Conservation (phyloP, 768 basidiomycete species). For the Vishniacozyma victoriae region DNA sequence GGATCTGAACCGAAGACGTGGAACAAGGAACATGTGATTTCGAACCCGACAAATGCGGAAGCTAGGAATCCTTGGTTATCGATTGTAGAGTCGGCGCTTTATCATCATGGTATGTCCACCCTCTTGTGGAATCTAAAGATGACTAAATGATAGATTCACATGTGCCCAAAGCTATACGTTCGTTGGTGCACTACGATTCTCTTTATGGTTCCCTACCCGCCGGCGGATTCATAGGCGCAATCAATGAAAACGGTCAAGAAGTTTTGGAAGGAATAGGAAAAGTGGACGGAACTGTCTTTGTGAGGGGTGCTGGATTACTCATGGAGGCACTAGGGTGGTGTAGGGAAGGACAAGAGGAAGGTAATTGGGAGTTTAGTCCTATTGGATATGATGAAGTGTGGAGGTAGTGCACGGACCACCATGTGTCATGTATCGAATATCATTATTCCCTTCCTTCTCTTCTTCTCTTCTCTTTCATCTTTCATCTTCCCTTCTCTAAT, state of each 20-base stretch:
- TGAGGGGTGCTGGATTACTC: constrained; percentile 27
- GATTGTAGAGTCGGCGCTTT: constrained; percentile 21
- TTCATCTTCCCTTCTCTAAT: too few relatives aligned
- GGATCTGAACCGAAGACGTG: constrained; percentile 3
- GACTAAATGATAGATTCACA: constrained; percentile 28
- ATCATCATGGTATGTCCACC: constrained; percentile 21
- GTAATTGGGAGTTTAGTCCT: constrained; percentile 23
- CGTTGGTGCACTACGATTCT: constrained; percentile 16
- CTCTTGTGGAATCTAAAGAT: background rate
- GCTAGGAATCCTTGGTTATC: constrained; percentile 26
- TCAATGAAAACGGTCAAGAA: constrained; percentile 14
- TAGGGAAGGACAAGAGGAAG: constrained; percentile 23
- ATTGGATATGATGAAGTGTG: constrained; percentile 36
- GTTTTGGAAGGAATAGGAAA: constrained; percentile 18
- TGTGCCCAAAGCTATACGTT: constrained; percentile 31
- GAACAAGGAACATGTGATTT: constrained; percentile 1
- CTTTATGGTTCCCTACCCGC: constrained; percentile 16
- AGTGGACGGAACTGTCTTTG: constrained; percentile 28
- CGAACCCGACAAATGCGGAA: constrained; percentile 9
- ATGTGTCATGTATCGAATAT: too few relatives aligned
- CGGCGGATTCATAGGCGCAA: constrained; percentile 18
- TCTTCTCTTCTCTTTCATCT: too few relatives aligned
- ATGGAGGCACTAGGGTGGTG: constrained; percentile 32
- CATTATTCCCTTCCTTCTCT: too few relatives aligned
- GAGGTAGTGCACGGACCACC: too few relatives aligned